Evolutionary conservation across 2,329 filamentous ascomycete species (phyloP).

Genomic region (Thielaviopsis euricoi): DNA sequence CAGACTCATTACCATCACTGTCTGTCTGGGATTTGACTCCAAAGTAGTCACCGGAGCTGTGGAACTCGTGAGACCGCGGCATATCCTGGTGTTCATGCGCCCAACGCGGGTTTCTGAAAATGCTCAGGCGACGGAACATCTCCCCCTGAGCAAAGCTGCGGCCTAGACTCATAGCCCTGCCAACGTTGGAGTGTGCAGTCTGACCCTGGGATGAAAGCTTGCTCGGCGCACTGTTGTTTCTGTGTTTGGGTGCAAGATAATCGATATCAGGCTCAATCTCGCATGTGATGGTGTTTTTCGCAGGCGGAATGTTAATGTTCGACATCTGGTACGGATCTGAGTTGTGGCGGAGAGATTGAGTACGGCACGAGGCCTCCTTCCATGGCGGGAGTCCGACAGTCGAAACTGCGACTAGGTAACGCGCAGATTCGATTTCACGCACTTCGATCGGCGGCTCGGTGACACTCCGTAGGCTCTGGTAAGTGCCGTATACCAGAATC

Average conservation of each 20-base stretch:
- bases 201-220: slow-evolving; percentile 4
- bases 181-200: slow-evolving; percentile 1
- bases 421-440: slow-evolving; percentile 33
- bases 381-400: slow-evolving; percentile 29
- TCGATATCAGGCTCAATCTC: slow-evolving; percentile 41
- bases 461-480: slow-evolving; percentile 55
- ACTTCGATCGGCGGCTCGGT: slow-evolving; percentile 46
- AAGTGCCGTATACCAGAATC: slow-evolving; percentile 56
- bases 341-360: slow-evolving; percentile 15
- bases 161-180: slow-evolving; percentile 8
- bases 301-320: not conserved
- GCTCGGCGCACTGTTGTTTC: slow-evolving; percentile 7
- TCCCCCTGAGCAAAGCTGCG: slow-evolving; percentile 11
- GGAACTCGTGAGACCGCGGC: not conserved
- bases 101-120: slow-evolving; percentile 9
- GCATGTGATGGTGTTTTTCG: not conserved
- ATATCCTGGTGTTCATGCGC: not conserved
- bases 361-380: slow-evolving; percentile 19
- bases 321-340: slow-evolving; percentile 6
- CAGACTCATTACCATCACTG: not conserved
- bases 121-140: slow-evolving; percentile 8
- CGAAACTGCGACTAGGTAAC: slow-evolving; percentile 38
- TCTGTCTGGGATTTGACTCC: not conserved
- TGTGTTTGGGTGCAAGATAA: slow-evolving; percentile 30
- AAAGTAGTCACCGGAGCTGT: not conserved